Conservation (phyloP, 148 eudicot species). For the Amaranthus palmeri region DNA sequence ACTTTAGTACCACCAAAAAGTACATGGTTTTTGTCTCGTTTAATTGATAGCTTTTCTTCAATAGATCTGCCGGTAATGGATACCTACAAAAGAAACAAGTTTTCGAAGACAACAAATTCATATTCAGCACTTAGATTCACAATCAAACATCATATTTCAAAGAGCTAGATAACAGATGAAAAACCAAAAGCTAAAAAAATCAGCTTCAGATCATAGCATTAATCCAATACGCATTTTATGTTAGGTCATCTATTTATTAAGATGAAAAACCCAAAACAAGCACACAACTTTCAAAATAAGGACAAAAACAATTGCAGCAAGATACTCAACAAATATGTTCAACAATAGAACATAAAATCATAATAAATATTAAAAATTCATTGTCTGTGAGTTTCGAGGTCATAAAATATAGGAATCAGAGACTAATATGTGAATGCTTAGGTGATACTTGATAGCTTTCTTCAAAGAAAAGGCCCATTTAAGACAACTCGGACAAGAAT, state of each 20-base stretch:
- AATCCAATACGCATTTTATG: no score
- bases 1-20: conserved; percentile 98
- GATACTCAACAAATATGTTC: background rate
- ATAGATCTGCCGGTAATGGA: conserved; percentile 57
- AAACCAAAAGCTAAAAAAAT: background rate
- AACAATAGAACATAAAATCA: background rate
- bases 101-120: background rate
- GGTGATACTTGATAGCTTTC: no score
- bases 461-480: no score
- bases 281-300: no score
- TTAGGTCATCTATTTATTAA: background rate
- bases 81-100: conserved; percentile 46
- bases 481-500: no score
- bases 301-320: background rate
- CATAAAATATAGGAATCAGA: background rate
- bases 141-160: background rate
- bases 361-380: no score
- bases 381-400: no score
- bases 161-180: background rate
- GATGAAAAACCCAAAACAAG: background rate
- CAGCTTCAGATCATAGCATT: background rate
- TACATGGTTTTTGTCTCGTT: conserved; percentile 77
- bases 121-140: background rate
- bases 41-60: conserved; percentile 61
- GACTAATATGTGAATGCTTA: background rate